Evolutionary conservation across 371 early-diverging fungal genomes (phyloP), one percentile per base, ranked within the genome.

Genomic region (Mucor saturninus): DNA sequence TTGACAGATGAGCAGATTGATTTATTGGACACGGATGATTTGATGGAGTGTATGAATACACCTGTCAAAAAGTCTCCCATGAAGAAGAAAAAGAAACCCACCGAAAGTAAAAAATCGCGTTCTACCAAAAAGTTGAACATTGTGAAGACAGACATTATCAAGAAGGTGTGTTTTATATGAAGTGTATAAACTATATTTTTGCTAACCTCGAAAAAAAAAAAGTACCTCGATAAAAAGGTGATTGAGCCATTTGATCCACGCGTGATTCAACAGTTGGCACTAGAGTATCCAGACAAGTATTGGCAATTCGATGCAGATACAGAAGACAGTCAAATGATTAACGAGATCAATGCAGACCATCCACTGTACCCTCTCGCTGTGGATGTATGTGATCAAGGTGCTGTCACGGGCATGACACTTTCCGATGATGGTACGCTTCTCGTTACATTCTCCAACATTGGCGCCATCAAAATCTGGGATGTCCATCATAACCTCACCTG

Each of bases 361-460:
- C 83, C 84, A 11, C 72, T 94, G 10, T 72, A 87, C 42, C 59
- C 84, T 13, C 69, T 89, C 14, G 76, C 82, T 1, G 74, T 76
- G 43, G 75, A 74, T 15, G 76, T 83, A 29, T 78, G 69, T 43
- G 83, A 83, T 56, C 83, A 82, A 72, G 83, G 76, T 56, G 83
- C 91, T 15, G 86, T 92, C 52, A 89, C 89, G 10, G 86, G 93
- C 11, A 91, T 93, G 87, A 75, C 83, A 3, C 74, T 95, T 1
- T 95, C 95, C 0, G 81, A 87, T 1, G 94, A 95, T 67, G 95
- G 95, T 7, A 73, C 84, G 4, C 74, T 96, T 74, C 75, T 96
- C 26, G 95, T 88, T 1, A 93, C 95, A 0, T 93, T 94, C 67
- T 92, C 90, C 64, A 90, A 86, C 67, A 69, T 88, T n/a, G 96